Conservation (phyloP, 371 early-diverging fungal genomes). For the Actinomortierella wolfii region DNA sequence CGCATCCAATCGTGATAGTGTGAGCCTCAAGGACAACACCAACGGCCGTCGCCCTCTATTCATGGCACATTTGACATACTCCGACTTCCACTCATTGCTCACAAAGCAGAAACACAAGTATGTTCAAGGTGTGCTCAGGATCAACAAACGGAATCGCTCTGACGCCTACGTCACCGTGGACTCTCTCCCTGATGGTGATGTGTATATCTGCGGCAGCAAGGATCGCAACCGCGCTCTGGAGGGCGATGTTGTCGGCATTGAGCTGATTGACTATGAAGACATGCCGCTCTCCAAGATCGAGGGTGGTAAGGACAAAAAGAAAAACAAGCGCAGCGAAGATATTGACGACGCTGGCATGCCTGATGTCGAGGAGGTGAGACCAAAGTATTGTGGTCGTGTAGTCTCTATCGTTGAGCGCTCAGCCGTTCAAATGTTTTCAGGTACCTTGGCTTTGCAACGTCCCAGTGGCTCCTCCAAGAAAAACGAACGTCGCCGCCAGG, state of each 20-base stretch:
- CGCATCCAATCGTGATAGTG: conserved; percentile 30
- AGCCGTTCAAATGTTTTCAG: conserved; percentile 66
- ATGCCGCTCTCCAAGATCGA: conserved; percentile 60
- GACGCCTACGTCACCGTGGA: conserved; percentile 88
- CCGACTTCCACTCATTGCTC: conserved; percentile 56
- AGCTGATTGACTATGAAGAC: conserved; percentile 74
- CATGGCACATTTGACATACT: conserved; percentile 63
- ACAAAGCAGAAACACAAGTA: conserved; percentile 48
- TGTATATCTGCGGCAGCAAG: conserved; percentile 78
- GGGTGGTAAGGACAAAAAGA: conserved; percentile 50
- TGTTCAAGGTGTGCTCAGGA: conserved; percentile 76
- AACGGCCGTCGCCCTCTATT: conserved; percentile 62
- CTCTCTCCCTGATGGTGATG: conserved; percentile 62
- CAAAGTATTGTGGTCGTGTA: conserved; percentile 69
- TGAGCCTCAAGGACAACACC: conserved; percentile 56
- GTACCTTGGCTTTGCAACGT: conserved; percentile 58
- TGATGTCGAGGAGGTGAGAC: conserved; percentile 58
- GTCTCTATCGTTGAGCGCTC: conserved; percentile 72
- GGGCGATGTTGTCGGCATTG: conserved; percentile 87
- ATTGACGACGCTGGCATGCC: conserved; percentile 35
- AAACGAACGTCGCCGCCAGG: conserved; percentile 58
- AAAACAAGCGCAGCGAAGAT: conserved; percentile 28
- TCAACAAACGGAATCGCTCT: conserved; percentile 81
- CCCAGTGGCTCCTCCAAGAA: conserved; percentile 50
- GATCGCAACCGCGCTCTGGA: conserved; percentile 88